Conservation (phyloP, 306 rosid genomes). For the Biancaea sappan region DNA sequence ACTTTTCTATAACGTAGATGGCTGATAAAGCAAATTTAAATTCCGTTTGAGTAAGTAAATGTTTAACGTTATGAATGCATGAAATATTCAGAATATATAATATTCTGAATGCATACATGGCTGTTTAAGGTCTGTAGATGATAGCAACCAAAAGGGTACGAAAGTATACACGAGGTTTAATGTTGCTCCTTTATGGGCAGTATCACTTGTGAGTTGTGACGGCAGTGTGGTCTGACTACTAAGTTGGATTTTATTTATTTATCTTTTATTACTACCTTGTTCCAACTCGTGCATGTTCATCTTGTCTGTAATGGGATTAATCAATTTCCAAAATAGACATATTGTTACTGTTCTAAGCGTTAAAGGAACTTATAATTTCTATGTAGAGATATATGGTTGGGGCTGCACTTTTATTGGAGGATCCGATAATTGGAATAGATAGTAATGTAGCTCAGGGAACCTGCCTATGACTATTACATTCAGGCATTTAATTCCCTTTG, state of each 20-base stretch:
- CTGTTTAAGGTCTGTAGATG: slow-evolving; percentile 5
- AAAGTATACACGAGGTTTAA: neutral
- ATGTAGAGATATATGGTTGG: neutral
- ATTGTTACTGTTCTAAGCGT: neutral
- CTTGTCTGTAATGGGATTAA: neutral
- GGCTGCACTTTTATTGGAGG: neutral
- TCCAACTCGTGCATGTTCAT: neutral
- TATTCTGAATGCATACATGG: neutral
- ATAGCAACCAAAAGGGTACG: neutral
- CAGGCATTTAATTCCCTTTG: slow-evolving; percentile 26
- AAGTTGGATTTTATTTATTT: neutral
- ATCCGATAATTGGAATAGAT: slow-evolving; percentile 6
- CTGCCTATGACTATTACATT: slow-evolving; percentile 1
- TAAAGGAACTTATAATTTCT: slow-evolving; percentile 5
- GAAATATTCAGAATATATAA: neutral
- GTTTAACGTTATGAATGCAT: slow-evolving; percentile 16
- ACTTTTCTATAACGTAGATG: neutral
- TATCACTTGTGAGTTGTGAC: neutral
- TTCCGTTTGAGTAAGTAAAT: slow-evolving; percentile 14
- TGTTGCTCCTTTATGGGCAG: neutral
- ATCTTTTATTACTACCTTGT: neutral
- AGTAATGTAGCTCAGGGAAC: slow-evolving; percentile 12
- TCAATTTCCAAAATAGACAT: slow-evolving; percentile 16
- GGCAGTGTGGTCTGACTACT: neutral
- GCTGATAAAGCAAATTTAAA: slow-evolving; percentile 3